Conservation (phyloP, 177 flowering plant genomes). For the Vitis hybrid region DNA sequence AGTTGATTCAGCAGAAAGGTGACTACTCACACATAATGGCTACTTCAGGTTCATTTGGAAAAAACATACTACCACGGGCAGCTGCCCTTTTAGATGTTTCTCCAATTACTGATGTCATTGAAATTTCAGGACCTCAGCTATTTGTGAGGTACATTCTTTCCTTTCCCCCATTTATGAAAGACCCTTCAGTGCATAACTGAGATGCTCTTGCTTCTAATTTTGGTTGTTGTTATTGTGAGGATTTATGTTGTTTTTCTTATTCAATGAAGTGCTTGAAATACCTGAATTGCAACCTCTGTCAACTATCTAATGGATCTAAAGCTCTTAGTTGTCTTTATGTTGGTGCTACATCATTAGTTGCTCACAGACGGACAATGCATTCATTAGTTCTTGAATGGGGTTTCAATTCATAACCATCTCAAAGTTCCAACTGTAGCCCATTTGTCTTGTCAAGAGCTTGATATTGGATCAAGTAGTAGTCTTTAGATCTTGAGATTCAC, state of each 20-base stretch:
- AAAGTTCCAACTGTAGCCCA: not conserved
- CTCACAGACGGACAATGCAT: not conserved
- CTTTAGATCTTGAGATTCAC: too few relatives aligned
- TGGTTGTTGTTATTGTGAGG: not conserved
- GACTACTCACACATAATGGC: constrained; percentile 77
- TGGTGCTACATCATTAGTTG: not conserved
- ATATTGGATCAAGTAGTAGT: not conserved
- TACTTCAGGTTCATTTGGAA: constrained; percentile 88
- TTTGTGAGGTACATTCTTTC: constrained; percentile 67
- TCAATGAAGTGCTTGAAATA: not conserved
- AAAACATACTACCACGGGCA: constrained; percentile 86
- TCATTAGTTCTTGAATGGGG: not conserved
- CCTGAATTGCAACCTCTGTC: not conserved
- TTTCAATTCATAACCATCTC: not conserved
- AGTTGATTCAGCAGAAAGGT: constrained; percentile 66
- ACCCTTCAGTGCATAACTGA: not conserved
- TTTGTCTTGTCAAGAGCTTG: not conserved
- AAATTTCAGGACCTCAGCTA: constrained; percentile 55
- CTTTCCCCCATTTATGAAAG: not conserved
- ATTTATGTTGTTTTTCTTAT: not conserved
- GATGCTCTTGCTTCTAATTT: not conserved
- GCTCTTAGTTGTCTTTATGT: not conserved
- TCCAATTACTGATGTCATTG: constrained; percentile 82
- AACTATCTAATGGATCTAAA: not conserved
- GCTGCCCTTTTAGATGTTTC: constrained; percentile 96